A percentile compares a stretch with the other conserved stretches of the same genome.
Conservation (phyloP, 1,139 yeast species). For the Suhomyces coccinellae region DNA sequence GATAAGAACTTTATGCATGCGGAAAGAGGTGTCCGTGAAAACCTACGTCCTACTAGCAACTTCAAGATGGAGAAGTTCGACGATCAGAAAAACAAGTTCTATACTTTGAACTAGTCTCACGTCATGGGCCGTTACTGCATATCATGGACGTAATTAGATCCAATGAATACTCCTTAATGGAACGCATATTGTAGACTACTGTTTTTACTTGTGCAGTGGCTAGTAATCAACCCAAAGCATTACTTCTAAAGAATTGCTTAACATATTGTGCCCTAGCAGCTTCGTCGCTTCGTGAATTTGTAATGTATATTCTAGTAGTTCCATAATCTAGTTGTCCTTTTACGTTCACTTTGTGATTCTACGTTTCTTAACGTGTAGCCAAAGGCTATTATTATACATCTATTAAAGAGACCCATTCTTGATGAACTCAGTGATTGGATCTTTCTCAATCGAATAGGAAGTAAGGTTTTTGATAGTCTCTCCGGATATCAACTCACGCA, state of each 20-base stretch:
- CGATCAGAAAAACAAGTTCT: conserved; percentile 51
- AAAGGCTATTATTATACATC: conserved; percentile 1
- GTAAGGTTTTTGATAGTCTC: conserved; percentile 38
- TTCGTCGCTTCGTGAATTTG: too few relatives aligned
- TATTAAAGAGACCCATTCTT: conserved; percentile 16
- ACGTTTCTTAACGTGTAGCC: background rate
- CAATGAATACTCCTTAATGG: too few relatives aligned
- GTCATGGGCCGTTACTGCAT: background rate
- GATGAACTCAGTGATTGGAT: conserved; percentile 47
- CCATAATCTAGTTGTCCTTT: too few relatives aligned
- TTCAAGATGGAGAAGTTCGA: conserved; percentile 45
- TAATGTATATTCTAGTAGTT: too few relatives aligned
- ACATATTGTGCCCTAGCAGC: too few relatives aligned
- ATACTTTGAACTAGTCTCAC: conserved; percentile 37
- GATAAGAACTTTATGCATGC: conserved; percentile 22
- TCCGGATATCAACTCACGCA: conserved; percentile 53
- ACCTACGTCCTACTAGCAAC: conserved; percentile 27
- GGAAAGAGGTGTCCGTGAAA: conserved; percentile 14
- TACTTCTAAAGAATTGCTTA: too few relatives aligned
- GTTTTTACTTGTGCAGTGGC: too few relatives aligned
- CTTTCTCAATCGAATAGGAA: conserved; percentile 43
- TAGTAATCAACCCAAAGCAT: too few relatives aligned
- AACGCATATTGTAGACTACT: too few relatives aligned
- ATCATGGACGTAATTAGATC: background rate
- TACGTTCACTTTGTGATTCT: background rate